Base-by-base conservation (phyloP, 1,284 basidiomycete species). In the Stereum hirsutum region DNA sequence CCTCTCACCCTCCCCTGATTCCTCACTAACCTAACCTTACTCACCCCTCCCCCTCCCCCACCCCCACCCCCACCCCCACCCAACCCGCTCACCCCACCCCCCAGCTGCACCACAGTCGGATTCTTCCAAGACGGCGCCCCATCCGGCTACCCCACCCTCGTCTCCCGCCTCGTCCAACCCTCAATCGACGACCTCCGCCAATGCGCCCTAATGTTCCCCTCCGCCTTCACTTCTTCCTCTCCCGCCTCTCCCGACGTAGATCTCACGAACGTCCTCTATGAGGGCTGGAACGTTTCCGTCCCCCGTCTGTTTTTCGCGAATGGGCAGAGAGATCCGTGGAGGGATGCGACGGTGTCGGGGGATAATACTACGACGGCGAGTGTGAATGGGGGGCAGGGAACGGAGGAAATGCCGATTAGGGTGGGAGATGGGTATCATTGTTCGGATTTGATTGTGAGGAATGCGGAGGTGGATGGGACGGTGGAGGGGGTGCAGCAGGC, bases 301-400 rank as follows among this genome's bases (percentile, higher is more conserved):
- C 60, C 75, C 41, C 67, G 71, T 15, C 60, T 87, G 1, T 82
- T 86, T 69, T 81, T 83, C 51, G 78, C 77, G 17, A 85, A 80
- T 43, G 81, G 80, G 33, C 58, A 66, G 37, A 74, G 81, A 39
- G 82, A 85, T 54, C 81, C 82, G n/a, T 86, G 81, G 82, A 70
- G 72, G 46, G 78, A 80, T 46, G 73, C 74, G 6, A 84, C 82
- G 0, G 62, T 82, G 12, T 83, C 81, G 4, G 76, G 81, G 1
- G 68, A 72, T 24, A 64, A 64, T 25, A 60, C 70, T n/a, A 50
- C 60, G 43, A 63, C 11, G n/a, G 33, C 4, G 21, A 3, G 33
- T 72, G 43, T n/a, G n/a, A n/a, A n/a, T n/a, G n/a, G n/a, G n/a
- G n/a, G n/a, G n/a, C 20, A 54, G 14, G 81, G 71, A 54, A 81